Percentiles rank a stretch among this genome's conserved stretches.
Conservation (phyloP, 2,329 filamentous ascomycete species). For the Scedosporium aurantiacum region DNA sequence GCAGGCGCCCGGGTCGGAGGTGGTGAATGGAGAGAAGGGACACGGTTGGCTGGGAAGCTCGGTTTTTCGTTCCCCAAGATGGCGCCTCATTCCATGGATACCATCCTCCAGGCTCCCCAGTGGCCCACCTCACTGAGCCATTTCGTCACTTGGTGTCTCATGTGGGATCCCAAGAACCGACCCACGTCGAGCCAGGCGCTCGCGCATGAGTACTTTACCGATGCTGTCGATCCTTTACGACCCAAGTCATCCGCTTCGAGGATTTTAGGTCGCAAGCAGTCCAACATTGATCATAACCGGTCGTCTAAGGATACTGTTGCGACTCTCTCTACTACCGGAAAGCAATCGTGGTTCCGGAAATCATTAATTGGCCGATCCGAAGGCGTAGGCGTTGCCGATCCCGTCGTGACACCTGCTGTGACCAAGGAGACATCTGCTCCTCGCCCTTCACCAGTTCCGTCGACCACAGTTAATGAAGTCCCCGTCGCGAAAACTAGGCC, state of each 20-base stretch:
- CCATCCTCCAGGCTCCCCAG: constrained; percentile 77
- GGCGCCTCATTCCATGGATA: constrained; percentile 94
- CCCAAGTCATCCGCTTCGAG: constrained; percentile 84
- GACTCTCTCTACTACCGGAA: constrained; percentile 35
- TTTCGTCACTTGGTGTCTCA: constrained; percentile 96
- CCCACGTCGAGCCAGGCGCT: constrained; percentile 92
- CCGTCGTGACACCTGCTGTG: constrained; percentile 2
- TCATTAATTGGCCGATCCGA: constrained; percentile 78
- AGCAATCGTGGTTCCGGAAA: constrained; percentile 94
- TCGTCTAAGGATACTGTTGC: constrained; percentile 46
- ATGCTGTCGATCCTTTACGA: constrained; percentile 82
- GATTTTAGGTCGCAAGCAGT: constrained; percentile 81
- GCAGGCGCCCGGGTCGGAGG: constrained; percentile 76
- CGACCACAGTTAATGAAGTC: constrained; percentile 28
- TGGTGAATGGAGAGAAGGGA: constrained; percentile 95
- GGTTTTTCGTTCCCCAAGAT: constrained; percentile 99
- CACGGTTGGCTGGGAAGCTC: constrained; percentile 83
- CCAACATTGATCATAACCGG: constrained; percentile 57
- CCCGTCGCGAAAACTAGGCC: constrained; percentile 25
- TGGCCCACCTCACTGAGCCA: constrained; percentile 83
- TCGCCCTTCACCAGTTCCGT: constrained; percentile 32
- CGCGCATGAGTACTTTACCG: constrained; percentile 85
- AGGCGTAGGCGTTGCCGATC: constrained; percentile 28
- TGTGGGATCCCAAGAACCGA: constrained; percentile 93
- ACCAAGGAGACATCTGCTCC: constrained; percentile 33